phyloP scores from a whole-genome alignment of 2,329 filamentous ascomycete species.

The Beauveria sp. region DNA sequence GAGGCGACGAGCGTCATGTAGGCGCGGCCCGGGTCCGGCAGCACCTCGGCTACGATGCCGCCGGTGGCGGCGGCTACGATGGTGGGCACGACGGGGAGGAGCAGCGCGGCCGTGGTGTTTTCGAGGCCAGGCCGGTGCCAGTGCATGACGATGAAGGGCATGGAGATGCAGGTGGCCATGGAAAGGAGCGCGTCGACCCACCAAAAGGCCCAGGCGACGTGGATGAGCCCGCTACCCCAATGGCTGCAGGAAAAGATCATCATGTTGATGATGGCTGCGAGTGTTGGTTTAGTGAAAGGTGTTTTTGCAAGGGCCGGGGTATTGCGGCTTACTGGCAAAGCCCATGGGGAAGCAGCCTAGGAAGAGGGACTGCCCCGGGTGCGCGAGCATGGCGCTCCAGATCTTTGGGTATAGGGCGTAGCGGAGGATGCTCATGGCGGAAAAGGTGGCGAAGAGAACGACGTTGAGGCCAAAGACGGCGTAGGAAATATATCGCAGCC shows the following conservation, averaged over 20 bases:
- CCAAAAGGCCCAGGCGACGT: constrained; percentile 51
- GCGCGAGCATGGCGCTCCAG: constrained; percentile 57
- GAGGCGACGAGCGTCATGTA: constrained; percentile 55
- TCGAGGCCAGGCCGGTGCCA: constrained; percentile 39
- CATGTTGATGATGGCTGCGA: constrained; percentile 53
- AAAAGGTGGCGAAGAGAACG: constrained; percentile 47
- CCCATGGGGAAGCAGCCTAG: constrained; percentile 63
- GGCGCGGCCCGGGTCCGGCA: constrained; percentile 47
- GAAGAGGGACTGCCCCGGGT: constrained; percentile 62
- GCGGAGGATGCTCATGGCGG: constrained; percentile 46
- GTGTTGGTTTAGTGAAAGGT: too few species aligned
- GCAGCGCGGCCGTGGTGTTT: constrained; percentile 55
- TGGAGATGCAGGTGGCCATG: constrained; percentile 43
- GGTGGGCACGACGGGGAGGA: constrained; percentile 59
- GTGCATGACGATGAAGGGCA: constrained; percentile 49
- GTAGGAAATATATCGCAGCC: constrained; percentile 52
- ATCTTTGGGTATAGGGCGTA: constrained; percentile 60
- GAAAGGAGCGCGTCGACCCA: constrained; percentile 48
- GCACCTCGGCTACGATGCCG: constrained; percentile 52
- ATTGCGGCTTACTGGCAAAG: constrained; percentile 40
- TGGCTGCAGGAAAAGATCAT: constrained; percentile 52
- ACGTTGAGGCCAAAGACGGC: constrained; percentile 55
- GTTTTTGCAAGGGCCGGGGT: not conserved
- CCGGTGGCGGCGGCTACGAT: constrained; percentile 60
- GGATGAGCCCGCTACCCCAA: constrained; percentile 53